Percentiles rank a stretch among this genome's conserved stretches.
These are phyloP conservation scores for Rosellinia necatrix DNA, from an alignment of 2,329 filamentous ascomycete species.

Conservation along the genomic window DNA sequence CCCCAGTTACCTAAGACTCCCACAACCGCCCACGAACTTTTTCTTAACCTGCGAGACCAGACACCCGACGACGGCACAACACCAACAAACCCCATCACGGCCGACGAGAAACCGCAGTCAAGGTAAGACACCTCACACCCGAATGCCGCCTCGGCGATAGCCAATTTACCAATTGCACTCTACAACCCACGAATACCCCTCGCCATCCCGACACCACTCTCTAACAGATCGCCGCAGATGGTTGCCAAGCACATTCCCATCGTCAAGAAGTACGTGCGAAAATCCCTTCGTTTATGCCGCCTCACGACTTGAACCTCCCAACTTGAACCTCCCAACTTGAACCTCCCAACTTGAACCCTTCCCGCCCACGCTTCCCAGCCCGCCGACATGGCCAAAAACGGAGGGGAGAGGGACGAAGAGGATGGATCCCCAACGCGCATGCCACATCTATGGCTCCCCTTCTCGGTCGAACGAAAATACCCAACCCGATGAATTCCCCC, in stretches of 20 bases:
- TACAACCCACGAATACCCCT: not conserved
- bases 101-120: slow-evolving; percentile 37
- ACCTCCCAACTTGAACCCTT: no score
- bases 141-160: not conserved
- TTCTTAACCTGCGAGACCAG: slow-evolving; percentile 34
- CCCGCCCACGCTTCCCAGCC: not conserved
- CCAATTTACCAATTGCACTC: not conserved
- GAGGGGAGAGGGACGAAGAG: no score
- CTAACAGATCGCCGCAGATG: slow-evolving; percentile 67
- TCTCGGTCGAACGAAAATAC: not conserved
- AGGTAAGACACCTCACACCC: slow-evolving; percentile 30
- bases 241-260: slow-evolving; percentile 99
- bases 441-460: not conserved
- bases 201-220: slow-evolving; percentile 5
- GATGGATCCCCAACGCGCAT: slow-evolving; percentile 3
- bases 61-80: slow-evolving; percentile 32
- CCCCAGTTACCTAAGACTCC: slow-evolving; percentile 30
- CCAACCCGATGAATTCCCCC: not conserved
- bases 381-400: not conserved
- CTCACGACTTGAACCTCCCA: slow-evolving; percentile 14
- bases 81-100: slow-evolving; percentile 36
- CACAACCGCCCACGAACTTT: slow-evolving; percentile 31
- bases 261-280: slow-evolving; percentile 94
- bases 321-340: no score
- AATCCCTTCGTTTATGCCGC: slow-evolving; percentile 27